A percentile compares a stretch with the other conserved stretches of the same genome.
Evolutionary conservation across 73 alveolate genomes (phyloP).

Genomic region (Paramecium pentaurelia): DNA sequence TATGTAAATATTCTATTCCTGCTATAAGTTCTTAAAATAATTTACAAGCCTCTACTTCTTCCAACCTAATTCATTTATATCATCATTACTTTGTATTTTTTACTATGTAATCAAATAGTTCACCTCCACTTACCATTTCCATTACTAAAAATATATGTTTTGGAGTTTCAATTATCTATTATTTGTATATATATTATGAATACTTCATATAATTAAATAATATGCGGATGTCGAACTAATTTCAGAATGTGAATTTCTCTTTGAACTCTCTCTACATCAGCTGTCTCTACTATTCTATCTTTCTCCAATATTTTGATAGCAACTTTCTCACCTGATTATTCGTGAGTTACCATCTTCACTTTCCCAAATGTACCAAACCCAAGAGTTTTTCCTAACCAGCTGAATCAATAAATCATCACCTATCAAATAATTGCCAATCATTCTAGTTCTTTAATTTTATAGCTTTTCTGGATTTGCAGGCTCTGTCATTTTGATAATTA

Average conservation of each 20-base stretch:
- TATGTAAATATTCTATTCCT: conserved; percentile 92
- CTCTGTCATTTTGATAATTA: neutral
- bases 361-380: conserved; percentile 63
- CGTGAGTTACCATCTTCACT: conserved; percentile 57
- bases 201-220: conserved; percentile 75
- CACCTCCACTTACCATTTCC: conserved; percentile 49
- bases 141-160: conserved; percentile 50
- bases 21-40: conserved; percentile 85
- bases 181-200: neutral
- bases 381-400: conserved; percentile 46
- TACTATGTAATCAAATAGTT: conserved; percentile 43
- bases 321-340: conserved; percentile 71
- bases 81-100: conserved; percentile 24
- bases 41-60: conserved; percentile 92
- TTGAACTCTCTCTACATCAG: conserved; percentile 85
- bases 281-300: conserved; percentile 84
- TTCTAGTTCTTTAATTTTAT: neutral
- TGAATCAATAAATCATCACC: conserved; percentile 45
- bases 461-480: neutral
- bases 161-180: conserved; percentile 57
- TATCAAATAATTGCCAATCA: conserved; percentile 22
- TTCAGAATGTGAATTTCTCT: conserved; percentile 82
- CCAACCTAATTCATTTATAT: conserved; percentile 57
- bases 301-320: conserved; percentile 95
- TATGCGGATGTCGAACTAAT: conserved; percentile 79